phyloP scores from a whole-genome alignment of 176 grass and related monocot species.

The Oryza punctata region DNA sequence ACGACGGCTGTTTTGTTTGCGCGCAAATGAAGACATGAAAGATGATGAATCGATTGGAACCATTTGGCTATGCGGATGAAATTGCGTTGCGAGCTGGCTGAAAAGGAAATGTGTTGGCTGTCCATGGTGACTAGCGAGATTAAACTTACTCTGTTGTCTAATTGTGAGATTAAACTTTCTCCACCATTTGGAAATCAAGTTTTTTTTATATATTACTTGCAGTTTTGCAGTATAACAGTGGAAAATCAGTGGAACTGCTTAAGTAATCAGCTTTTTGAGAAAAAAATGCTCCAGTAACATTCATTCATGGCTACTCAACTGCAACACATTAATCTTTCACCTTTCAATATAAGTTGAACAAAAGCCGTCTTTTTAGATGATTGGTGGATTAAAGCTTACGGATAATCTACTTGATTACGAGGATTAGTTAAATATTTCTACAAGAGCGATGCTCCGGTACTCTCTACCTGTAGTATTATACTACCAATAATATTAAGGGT shows the following conservation, averaged over 20 bases:
- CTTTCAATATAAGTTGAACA: background rate
- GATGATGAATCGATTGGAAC: background rate
- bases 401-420: too few species aligned
- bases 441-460: too few species aligned
- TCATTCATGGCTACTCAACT: background rate
- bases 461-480: too few species aligned
- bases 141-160: background rate
- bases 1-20: constrained; percentile 26
- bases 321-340: background rate
- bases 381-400: too few species aligned
- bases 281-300: background rate
- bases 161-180: background rate
- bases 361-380: background rate
- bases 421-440: too few species aligned
- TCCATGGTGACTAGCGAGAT: background rate
- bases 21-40: constrained; percentile 1
- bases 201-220: background rate
- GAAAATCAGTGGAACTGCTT: background rate
- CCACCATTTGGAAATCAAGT: background rate
- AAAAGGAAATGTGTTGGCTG: constrained; percentile 1
- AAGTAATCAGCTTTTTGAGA: background rate
- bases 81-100: background rate
- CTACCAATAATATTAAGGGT: too few species aligned
- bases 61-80: background rate
- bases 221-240: background rate